These are phyloP conservation scores for Polychaeton citri DNA, from an alignment of 2,329 filamentous ascomycete species.

Conservation along the genomic window DNA sequence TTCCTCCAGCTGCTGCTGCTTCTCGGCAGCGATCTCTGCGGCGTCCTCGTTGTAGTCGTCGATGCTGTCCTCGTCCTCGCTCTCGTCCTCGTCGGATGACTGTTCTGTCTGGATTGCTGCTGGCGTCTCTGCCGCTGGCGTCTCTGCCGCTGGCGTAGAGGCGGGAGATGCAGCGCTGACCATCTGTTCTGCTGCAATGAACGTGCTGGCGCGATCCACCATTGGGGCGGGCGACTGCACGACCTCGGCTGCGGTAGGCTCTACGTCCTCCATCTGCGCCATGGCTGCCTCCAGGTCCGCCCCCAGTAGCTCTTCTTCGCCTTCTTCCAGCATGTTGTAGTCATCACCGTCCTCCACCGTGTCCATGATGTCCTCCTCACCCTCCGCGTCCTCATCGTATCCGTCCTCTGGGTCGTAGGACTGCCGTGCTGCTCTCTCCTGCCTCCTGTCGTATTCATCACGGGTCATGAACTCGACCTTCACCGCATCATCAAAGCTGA, in stretches of 20 bases:
- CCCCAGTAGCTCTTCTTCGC: constrained; percentile 19
- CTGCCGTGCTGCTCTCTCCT: constrained; percentile 16
- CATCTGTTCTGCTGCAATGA: constrained; percentile 13
- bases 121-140: constrained; percentile 6
- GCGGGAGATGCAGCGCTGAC: constrained; percentile 15
- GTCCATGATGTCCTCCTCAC: constrained; percentile 19
- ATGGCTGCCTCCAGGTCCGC: constrained; percentile 16
- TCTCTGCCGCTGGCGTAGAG: constrained; percentile 13
- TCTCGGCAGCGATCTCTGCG: constrained; percentile 32
- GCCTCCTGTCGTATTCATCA: constrained; percentile 28
- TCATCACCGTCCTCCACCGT: constrained; percentile 22
- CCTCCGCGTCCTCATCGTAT: constrained; percentile 30
- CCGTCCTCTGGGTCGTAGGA: constrained; percentile 27
- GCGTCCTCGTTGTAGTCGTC: constrained; percentile 40
- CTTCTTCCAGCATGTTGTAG: constrained; percentile 25
- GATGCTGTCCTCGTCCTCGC: constrained; percentile 29
- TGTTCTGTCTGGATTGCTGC: constrained; percentile 14
- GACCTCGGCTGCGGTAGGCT: constrained; percentile 3
- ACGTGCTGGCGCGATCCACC: background rate
- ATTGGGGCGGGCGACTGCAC: background rate
- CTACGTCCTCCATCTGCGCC: constrained; percentile 22
- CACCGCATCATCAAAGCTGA: constrained; percentile 5
- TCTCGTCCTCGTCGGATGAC: constrained; percentile 21
- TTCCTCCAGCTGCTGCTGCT: constrained; percentile 37
- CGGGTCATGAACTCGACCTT: constrained; percentile 15